Conservation (phyloP, 2,329 filamentous ascomycete species). For the Reticulascus tulasneorum region DNA sequence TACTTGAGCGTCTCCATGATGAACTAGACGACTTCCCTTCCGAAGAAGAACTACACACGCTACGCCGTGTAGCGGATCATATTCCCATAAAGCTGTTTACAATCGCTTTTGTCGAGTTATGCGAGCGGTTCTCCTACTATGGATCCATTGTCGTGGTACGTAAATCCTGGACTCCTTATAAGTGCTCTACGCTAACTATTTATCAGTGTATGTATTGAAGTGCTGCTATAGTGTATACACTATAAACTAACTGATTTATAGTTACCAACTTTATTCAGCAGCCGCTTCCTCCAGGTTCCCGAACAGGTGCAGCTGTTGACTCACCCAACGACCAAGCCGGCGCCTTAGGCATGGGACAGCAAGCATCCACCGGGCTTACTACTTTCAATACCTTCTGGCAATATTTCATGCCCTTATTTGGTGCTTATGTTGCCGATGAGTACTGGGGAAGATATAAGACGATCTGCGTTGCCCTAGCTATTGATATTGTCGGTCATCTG, state of each 20-base stretch:
- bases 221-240: neutral
- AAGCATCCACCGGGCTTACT: slow-evolving; percentile 41
- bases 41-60: slow-evolving; percentile 46
- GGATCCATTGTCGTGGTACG: slow-evolving; percentile 62
- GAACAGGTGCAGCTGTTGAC: slow-evolving; percentile 43
- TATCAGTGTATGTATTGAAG: slow-evolving; percentile 6
- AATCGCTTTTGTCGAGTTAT: slow-evolving; percentile 64
- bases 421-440: slow-evolving; percentile 46
- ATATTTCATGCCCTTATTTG: slow-evolving; percentile 55
- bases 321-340: slow-evolving; percentile 35
- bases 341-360: slow-evolving; percentile 55
- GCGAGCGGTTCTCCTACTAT: slow-evolving; percentile 72
- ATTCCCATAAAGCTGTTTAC: slow-evolving; percentile 59
- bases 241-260: no score
- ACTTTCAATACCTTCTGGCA: slow-evolving; percentile 56
- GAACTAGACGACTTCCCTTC: slow-evolving; percentile 14
- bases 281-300: slow-evolving; percentile 49
- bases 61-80: slow-evolving; percentile 51
- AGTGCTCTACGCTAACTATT: neutral
- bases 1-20: neutral
- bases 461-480: slow-evolving; percentile 56
- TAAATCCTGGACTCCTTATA: slow-evolving; percentile 22
- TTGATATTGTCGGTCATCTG: slow-evolving; percentile 63
- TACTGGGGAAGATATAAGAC: slow-evolving; percentile 67
- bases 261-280: slow-evolving; percentile 62